Evolutionary conservation across 208 protist species (phyloP), one percentile per base, ranked within the genome.

Genomic region (Acanthamoeba healyi): DNA sequence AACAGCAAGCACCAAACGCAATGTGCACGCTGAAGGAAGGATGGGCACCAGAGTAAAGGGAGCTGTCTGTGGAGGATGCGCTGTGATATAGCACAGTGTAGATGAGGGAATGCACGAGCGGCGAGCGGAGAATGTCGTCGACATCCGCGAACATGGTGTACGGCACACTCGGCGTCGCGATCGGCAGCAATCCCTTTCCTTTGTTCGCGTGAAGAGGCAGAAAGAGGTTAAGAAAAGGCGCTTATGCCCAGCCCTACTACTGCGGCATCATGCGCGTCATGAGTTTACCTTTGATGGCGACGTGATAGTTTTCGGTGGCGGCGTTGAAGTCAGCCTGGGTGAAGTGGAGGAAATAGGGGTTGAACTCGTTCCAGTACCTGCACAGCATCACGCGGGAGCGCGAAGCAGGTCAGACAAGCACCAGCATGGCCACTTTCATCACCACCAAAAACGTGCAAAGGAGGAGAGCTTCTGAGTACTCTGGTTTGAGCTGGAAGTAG

Each of bases 311-410:
- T 54, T 91, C 84, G 36, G 84, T 49, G 24, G 84, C 84, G 10
- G 34, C 6, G 38, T 72, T 91, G 34, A 91, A 12, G 34, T 91
- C 36, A 24, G 49, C 56, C 56, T 72, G 36, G 29, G 56, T 91
- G 84, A 91, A 91, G 58, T 91, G 84, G 6, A 72, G 14, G 56
- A 91, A 91, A 26, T 72, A 91, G 46, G 84, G 84, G n/a, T 91
- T 15, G 84, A 91, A 91, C n/a, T 91, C 84, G 56, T 40, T 51
- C 84, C 84, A 91, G 40, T 51, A 89, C 32, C 81, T 89, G 81
- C n/a, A n/a, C n/a, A n/a, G 26, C 22, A 49, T 51, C 17, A 2
- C 15, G 22, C 4, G 32, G 15, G 32, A 40, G 26, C 26, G 65
- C 34, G 34, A 49, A 51, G 32, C 44, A 29, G 38, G n/a, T 36